Evolutionary conservation across 768 basidiomycete genomes (phyloP).

Genomic region (Panellus pusillus): DNA sequence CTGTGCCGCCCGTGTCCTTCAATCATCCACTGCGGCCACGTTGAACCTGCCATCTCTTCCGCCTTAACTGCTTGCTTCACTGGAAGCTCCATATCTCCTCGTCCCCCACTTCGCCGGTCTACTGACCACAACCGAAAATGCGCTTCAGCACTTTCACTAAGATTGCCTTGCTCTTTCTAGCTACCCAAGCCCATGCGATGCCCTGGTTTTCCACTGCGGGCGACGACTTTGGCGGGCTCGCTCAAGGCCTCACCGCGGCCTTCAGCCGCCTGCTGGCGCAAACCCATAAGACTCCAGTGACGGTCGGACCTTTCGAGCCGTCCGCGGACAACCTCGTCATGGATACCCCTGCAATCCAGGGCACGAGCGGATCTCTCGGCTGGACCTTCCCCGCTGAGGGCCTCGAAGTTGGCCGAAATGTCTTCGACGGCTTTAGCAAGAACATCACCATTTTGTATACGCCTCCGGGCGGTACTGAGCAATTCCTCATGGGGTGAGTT

Average conservation of each 20-base stretch:
- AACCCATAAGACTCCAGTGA: background rate
- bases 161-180: too few relatives aligned
- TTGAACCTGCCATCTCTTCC: too few relatives aligned
- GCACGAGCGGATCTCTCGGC: background rate
- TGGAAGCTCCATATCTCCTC: too few relatives aligned
- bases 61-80: too few relatives aligned
- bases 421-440: constrained; percentile 5
- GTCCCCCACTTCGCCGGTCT: too few relatives aligned
- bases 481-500: background rate
- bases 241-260: background rate
- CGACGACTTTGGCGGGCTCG: background rate
- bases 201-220: background rate
- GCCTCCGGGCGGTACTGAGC: constrained; percentile 6
- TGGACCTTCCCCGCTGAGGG: constrained; percentile 5
- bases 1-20: too few relatives aligned
- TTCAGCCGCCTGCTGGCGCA: constrained; percentile 1
- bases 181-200: too few relatives aligned
- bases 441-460: constrained; percentile 6
- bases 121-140: too few relatives aligned
- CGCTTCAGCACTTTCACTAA: too few relatives aligned
- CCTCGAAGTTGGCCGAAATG: background rate
- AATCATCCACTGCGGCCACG: too few relatives aligned
- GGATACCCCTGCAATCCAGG: constrained; percentile 1
- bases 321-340: constrained; percentile 12
- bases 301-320: constrained; percentile 7